Evolutionary conservation across 768 basidiomycete genomes (phyloP), one percentile per base, ranked within the genome.

Genomic region (Cyclocybe cylindracea): DNA sequence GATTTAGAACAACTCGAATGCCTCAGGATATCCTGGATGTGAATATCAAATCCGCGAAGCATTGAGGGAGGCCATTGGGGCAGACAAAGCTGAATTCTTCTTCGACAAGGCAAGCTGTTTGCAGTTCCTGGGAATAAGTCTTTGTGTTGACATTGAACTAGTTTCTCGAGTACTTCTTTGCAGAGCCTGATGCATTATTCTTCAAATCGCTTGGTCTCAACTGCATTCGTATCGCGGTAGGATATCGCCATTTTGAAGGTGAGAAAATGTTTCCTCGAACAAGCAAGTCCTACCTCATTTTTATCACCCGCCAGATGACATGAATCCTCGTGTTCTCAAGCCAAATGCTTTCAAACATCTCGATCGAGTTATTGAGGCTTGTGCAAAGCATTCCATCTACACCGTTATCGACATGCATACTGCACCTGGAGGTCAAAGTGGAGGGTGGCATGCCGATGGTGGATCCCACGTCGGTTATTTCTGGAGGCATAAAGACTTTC

Each of bases 131-230:
- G 5, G 5, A 24, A 5, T 5, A 24, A 24, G 24, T 24, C 24
- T 24, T 24, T 5, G 24, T 5, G 24, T 24, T 24, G 24, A 24
- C 24, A 24, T 24, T 24, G 24, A 5, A 24, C 36, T 57, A 90
- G 87, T 89, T 91, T 67, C 73, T 91, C 10, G 85, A 91, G 61
- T 82, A 90, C 64, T 92, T 91, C 73, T 93, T 92, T 76, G 76
- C 73, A 46, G 87, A 88, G 16, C 74, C 76, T 31, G 91, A 91
- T 61, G 88, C 88, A 18, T 66, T 70, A 52, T 89, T 88, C 71
- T 91, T 87, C 75, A 84, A 83, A 58, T 83, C 79, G 38, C 80
- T 91, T 10, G 91, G 89, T 0, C 69, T 92, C 49, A 93, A 92
- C 70, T 88, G 84, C 59, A 85, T 91, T 47, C 84, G 91, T 3